phyloP scores from a whole-genome alignment of 2,329 filamentous ascomycete genomes.

The Fonsecaea nubica region DNA sequence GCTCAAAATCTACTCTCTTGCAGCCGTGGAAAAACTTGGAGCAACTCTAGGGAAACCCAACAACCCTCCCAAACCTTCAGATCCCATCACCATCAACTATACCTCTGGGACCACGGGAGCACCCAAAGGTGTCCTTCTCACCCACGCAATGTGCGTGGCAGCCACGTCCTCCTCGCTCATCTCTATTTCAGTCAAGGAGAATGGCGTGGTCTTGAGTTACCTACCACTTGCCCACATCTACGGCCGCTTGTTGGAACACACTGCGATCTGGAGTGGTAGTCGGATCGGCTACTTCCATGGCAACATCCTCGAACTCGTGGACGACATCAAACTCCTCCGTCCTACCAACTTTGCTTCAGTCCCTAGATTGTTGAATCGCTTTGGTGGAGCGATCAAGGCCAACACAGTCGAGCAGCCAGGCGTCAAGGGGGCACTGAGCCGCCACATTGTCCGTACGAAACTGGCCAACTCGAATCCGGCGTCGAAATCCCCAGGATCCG shows the following conservation, averaged over 20 bases:
- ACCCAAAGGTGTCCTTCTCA: slow-evolving; percentile 72
- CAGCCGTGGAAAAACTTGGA: slow-evolving; percentile 82
- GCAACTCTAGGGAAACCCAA: slow-evolving; percentile 71
- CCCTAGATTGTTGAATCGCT: slow-evolving; percentile 88
- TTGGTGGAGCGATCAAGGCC: slow-evolving; percentile 80
- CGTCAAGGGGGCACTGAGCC: slow-evolving; percentile 78
- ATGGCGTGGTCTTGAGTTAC: slow-evolving; percentile 80
- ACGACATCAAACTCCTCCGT: slow-evolving; percentile 86
- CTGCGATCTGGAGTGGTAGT: slow-evolving; percentile 72
- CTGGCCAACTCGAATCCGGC: slow-evolving; percentile 61
- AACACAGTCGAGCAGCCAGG: slow-evolving; percentile 80
- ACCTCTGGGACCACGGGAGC: slow-evolving; percentile 70
- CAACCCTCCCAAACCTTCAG: slow-evolving; percentile 73
- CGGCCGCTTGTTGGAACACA: slow-evolving; percentile 81
- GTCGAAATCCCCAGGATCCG: slow-evolving; percentile 54
- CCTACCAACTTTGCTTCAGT: slow-evolving; percentile 88
- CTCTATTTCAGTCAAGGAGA: slow-evolving; percentile 60
- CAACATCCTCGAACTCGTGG: slow-evolving; percentile 78
- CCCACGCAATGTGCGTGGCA: slow-evolving; percentile 79
- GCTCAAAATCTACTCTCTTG: slow-evolving; percentile 78
- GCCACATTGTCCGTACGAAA: slow-evolving; percentile 80
- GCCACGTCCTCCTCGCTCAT: slow-evolving; percentile 64
- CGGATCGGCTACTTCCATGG: slow-evolving; percentile 93
- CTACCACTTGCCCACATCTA: slow-evolving; percentile 94
- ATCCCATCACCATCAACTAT: slow-evolving; percentile 78